These are phyloP conservation scores for Fimicolochytrium jonesii DNA, from an alignment of 192 early-diverging fungal species.

Conservation along the genomic window DNA sequence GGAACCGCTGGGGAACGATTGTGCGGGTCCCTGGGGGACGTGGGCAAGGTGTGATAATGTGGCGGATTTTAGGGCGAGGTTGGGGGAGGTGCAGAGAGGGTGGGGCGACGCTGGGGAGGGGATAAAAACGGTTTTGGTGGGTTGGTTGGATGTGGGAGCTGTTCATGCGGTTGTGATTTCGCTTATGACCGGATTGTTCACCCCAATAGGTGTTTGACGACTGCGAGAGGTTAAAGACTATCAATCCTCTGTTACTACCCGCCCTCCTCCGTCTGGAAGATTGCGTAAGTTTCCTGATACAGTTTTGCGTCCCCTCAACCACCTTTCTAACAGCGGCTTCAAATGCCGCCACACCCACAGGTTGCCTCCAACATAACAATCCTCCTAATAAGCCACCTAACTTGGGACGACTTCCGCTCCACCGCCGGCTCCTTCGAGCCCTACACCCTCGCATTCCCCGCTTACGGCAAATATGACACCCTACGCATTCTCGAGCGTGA, in stretches of 20 bases:
- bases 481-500: conserved; percentile 68
- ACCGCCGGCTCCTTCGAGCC: conserved; percentile 50
- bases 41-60: conserved; percentile 60
- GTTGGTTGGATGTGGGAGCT: background rate
- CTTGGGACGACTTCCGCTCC: conserved; percentile 76
- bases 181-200: background rate
- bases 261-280: conserved; percentile 68
- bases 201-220: conserved; percentile 61
- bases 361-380: conserved; percentile 56
- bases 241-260: conserved; percentile 61
- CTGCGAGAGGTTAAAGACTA: conserved; percentile 73
- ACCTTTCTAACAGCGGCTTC: background rate
- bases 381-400: conserved; percentile 68
- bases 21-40: conserved; percentile 36
- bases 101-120: background rate
- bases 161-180: background rate
- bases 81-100: conserved; percentile 8
- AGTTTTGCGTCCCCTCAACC: background rate
- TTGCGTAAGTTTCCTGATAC: conserved; percentile 43
- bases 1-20: conserved; percentile 15
- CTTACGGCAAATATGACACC: conserved; percentile 70
- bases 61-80: conserved; percentile 63
- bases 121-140: background rate
- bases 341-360: conserved; percentile 2
- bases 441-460: conserved; percentile 69